phyloP scores from a whole-genome alignment of 1,284 basidiomycete genomes.

The Chalciporus sp. region DNA sequence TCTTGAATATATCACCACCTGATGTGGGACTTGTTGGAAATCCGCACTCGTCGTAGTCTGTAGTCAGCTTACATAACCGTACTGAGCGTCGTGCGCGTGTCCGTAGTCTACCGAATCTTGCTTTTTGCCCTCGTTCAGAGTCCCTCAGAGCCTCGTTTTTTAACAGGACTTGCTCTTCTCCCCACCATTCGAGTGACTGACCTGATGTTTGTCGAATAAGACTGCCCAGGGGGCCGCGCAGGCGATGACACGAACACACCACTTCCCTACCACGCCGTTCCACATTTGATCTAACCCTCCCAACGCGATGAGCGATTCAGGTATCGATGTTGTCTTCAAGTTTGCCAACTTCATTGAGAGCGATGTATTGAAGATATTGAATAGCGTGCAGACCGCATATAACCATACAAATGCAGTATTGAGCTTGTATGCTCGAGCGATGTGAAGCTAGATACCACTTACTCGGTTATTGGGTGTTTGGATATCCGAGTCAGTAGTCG shows the following conservation, averaged over 20 bases:
- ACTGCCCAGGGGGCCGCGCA: slow-evolving; percentile 68
- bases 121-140: too few relatives aligned
- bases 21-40: slow-evolving; percentile 65
- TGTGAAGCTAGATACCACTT: slow-evolving; percentile 50
- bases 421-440: slow-evolving; percentile 60
- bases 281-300: slow-evolving; percentile 62
- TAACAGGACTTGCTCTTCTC: not conserved
- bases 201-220: slow-evolving; percentile 35
- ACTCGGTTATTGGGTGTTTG: too few relatives aligned
- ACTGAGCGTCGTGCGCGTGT: too few relatives aligned
- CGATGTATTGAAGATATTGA: slow-evolving; percentile 56
- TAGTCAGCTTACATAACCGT: too few relatives aligned
- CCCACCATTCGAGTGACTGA: too few relatives aligned
- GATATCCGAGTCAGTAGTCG: too few relatives aligned
- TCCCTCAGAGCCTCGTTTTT: too few relatives aligned
- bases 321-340: slow-evolving; percentile 73
- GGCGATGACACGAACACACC: slow-evolving; percentile 74
- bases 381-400: slow-evolving; percentile 50
- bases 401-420: slow-evolving; percentile 54
- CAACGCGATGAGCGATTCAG: slow-evolving; percentile 48
- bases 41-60: too few relatives aligned
- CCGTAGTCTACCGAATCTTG: too few relatives aligned
- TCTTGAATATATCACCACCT: slow-evolving; percentile 71
- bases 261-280: slow-evolving; percentile 53
- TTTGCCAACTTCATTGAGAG: slow-evolving; percentile 65